Conservation (phyloP, 768 basidiomycete genomes). For the Cubamyces sp. region DNA sequence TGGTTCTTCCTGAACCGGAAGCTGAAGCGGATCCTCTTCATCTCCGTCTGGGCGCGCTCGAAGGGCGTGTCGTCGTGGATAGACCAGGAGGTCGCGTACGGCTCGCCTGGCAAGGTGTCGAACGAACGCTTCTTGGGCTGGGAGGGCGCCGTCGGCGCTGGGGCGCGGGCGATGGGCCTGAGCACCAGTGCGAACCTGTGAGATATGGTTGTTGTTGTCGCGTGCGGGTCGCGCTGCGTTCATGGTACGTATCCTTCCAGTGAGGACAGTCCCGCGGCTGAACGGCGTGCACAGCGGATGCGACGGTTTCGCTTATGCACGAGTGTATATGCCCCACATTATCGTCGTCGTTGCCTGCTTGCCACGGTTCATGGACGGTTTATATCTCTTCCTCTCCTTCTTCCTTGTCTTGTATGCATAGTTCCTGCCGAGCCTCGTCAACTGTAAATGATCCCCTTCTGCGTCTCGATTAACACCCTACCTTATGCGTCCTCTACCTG, state of each 20-base stretch:
- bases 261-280: constrained; percentile 5
- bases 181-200: constrained; percentile 32
- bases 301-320: constrained; percentile 1
- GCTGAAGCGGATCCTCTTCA: constrained; percentile 88
- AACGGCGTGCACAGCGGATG: constrained; percentile 14
- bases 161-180: constrained; percentile 81
- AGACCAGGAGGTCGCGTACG: constrained; percentile 40
- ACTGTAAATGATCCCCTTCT: constrained; percentile 8
- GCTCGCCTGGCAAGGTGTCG: constrained; percentile 37
- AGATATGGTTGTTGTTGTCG: neutral
- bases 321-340: constrained; percentile 7
- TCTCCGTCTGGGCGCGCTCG: constrained; percentile 89
- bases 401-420: constrained; percentile 8
- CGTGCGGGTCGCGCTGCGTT: neutral
- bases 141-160: constrained; percentile 78
- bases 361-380: constrained; percentile 4
- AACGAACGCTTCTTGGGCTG: constrained; percentile 77
- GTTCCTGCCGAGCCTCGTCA: neutral
- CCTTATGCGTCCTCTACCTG: constrained; percentile 17
- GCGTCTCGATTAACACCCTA: constrained; percentile 13
- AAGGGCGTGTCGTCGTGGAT: constrained; percentile 56
- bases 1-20: constrained; percentile 97
- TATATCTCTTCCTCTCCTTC: neutral
- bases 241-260: constrained; percentile 4
- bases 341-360: neutral